A percentile compares a stretch with the other conserved stretches of the same genome.
Conservation (phyloP, 139 green algal genomes). For the Volvox africanus region DNA sequence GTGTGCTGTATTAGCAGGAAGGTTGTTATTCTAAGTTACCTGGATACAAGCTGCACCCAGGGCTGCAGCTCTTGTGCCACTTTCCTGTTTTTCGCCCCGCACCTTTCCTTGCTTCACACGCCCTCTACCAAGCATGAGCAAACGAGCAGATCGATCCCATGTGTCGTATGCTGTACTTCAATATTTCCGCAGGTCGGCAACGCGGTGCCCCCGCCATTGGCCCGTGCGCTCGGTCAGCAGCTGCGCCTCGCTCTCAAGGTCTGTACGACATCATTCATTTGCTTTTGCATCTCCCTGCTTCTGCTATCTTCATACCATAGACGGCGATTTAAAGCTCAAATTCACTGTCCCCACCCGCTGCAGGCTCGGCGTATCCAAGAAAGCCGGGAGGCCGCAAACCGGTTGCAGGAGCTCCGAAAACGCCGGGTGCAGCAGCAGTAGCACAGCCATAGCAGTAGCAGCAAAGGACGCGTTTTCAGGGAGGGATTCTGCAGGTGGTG, state of each 20-base stretch:
- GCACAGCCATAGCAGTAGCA: too few relatives aligned
- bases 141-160: too few relatives aligned
- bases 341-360: not conserved
- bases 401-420: not conserved
- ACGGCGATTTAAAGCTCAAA: not conserved
- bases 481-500: too few relatives aligned
- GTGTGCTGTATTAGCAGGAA: too few relatives aligned
- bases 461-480: too few relatives aligned
- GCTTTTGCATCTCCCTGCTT: not conserved
- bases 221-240: slow-evolving; percentile 83
- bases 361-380: not conserved
- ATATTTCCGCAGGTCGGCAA: slow-evolving; percentile 91
- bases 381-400: not conserved
- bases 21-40: too few relatives aligned
- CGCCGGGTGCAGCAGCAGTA: slow-evolving; percentile 23
- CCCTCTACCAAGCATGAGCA: too few relatives aligned
- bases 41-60: too few relatives aligned
- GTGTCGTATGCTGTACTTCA: too few relatives aligned
- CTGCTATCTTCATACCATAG: not conserved
- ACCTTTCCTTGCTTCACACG: too few relatives aligned
- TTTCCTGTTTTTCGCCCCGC: too few relatives aligned
- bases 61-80: too few relatives aligned
- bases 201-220: slow-evolving; percentile 91
- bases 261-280: not conserved
- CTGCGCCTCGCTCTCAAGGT: slow-evolving; percentile 76